phyloP scores from a whole-genome alignment of 148 eudicot genomes.

The Suaeda aralocaspica region DNA sequence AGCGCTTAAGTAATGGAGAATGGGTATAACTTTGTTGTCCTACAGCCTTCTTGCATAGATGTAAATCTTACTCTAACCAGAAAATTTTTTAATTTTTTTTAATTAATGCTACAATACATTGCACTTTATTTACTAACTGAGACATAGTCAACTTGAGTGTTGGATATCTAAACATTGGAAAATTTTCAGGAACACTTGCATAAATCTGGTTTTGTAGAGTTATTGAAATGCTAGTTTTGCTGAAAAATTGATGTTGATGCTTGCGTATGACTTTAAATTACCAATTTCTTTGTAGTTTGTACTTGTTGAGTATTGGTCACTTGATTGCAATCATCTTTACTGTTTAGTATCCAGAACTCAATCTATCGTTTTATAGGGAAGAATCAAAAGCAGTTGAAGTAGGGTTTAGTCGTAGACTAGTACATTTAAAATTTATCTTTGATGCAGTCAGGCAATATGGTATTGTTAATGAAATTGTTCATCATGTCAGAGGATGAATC shows the following conservation, averaged over 20 bases:
- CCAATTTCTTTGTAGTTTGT: not conserved
- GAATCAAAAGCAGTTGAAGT: not conserved
- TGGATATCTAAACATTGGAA: not conserved
- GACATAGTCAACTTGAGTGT: not conserved
- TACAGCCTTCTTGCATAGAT: slow-evolving; percentile 2
- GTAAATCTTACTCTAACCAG: not conserved
- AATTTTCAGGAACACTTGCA: not conserved
- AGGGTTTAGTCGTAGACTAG: not conserved
- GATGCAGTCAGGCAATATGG: not conserved
- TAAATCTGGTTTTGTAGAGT: not conserved
- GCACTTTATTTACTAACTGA: not conserved
- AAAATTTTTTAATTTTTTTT: no score
- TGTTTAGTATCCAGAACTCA: not conserved
- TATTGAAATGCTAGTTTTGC: not conserved
- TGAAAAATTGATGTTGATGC: not conserved
- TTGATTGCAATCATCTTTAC: not conserved
- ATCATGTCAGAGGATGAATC: not conserved
- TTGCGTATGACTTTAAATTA: not conserved
- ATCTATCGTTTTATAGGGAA: not conserved
- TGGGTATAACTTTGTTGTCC: slow-evolving; percentile 53
- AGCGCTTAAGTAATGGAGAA: slow-evolving; percentile 67
- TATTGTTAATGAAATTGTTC: not conserved
- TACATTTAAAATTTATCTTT: not conserved
- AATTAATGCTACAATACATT: no score
- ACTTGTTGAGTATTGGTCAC: not conserved